Conservation (phyloP, 345 rosid genomes). For the Rhodamnia argentea region DNA sequence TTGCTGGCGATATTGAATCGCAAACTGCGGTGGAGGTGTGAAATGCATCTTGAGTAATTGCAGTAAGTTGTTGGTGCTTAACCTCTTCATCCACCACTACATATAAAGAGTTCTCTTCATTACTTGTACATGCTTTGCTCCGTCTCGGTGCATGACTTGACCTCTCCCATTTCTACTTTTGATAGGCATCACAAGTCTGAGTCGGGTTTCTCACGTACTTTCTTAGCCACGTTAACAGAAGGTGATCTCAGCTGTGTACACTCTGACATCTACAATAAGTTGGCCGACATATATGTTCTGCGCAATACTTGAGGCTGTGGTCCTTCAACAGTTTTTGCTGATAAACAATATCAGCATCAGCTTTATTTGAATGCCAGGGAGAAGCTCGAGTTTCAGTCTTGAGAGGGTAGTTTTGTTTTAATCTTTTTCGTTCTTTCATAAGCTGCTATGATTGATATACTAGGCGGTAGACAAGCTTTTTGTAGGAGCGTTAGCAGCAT, state of each 20-base stretch:
- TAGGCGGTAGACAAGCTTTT: background rate
- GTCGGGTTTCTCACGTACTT: background rate
- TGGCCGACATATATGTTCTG: background rate
- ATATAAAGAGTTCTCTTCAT: background rate
- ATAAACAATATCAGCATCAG: background rate
- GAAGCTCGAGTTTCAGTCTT: background rate
- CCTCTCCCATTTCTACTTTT: background rate
- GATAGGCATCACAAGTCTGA: background rate
- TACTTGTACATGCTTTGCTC: background rate
- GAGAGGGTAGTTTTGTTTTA: background rate
- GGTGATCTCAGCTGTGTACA: background rate
- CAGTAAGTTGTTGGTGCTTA: background rate
- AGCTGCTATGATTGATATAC: background rate
- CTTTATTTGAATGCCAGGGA: background rate
- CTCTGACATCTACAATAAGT: background rate
- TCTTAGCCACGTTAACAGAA: background rate
- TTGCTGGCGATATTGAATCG: constrained; percentile 9
- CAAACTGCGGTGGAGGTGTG: background rate
- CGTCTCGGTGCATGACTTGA: background rate
- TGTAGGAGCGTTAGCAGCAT: background rate
- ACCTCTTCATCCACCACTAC: background rate
- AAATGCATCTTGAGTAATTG: background rate
- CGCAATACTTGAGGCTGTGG: background rate
- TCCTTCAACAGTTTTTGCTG: background rate
- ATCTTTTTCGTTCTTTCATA: background rate